These are phyloP conservation scores for Calocybe indica DNA, from an alignment of 768 basidiomycete genomes.

Conservation along the genomic window DNA sequence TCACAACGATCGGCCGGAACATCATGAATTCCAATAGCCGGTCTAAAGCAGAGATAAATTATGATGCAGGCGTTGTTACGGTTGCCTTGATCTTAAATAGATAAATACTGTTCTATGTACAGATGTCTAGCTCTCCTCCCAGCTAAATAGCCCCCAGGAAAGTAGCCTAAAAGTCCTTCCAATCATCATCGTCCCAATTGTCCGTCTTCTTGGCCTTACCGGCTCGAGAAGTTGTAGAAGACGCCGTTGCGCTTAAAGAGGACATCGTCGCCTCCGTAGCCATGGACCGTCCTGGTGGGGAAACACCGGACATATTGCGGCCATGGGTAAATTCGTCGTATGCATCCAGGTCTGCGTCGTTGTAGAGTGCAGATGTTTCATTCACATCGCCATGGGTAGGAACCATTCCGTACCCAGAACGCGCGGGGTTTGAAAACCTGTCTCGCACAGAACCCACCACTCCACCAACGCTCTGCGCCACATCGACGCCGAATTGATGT, in stretches of 20 bases:
- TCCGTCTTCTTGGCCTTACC: slow-evolving; percentile 34
- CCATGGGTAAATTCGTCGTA: slow-evolving; percentile 44
- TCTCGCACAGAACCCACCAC: slow-evolving; percentile 63
- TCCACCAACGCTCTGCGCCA: slow-evolving; percentile 70
- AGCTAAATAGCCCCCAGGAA: not conserved
- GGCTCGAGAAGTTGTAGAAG: slow-evolving; percentile 9
- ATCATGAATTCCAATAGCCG: slow-evolving; percentile 1
- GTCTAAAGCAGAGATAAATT: not conserved
- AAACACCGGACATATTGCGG: slow-evolving; percentile 16
- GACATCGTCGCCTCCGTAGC: slow-evolving; percentile 2
- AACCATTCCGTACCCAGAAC: slow-evolving; percentile 46
- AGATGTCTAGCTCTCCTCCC: not conserved
- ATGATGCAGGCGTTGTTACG: not conserved
- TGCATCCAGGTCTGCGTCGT: slow-evolving; percentile 61
- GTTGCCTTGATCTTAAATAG: not conserved
- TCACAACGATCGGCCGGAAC: slow-evolving; percentile 30
- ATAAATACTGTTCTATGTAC: not conserved
- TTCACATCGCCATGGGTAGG: slow-evolving; percentile 34
- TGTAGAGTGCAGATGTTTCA: slow-evolving; percentile 59
- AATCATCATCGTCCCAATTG: slow-evolving; percentile 67
- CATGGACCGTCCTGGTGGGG: slow-evolving; percentile 7
- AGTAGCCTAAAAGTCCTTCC: slow-evolving; percentile 67
- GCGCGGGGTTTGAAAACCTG: slow-evolving; percentile 44
- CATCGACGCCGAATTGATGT: slow-evolving; percentile 76
- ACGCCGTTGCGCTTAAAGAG: slow-evolving; percentile 2